Conservation (phyloP, 139 green algal genomes). For the Tetradesmus lagerheimii region DNA sequence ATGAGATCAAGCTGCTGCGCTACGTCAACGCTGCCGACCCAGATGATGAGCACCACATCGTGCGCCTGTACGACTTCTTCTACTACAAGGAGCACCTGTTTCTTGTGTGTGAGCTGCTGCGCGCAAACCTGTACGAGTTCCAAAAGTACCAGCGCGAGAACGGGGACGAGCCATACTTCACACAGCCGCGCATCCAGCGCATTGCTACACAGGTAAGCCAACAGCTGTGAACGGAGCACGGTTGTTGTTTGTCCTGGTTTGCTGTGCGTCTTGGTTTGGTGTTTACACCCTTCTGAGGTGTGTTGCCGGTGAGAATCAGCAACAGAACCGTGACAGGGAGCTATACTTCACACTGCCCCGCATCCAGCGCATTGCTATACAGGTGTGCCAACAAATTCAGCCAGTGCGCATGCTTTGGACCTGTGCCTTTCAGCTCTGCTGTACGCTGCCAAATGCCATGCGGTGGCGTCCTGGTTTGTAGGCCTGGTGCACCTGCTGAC, state of each 20-base stretch:
- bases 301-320: too few species aligned
- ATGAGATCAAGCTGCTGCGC: constrained; percentile 97
- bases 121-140: constrained; percentile 98
- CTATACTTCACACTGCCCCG: constrained; percentile 93
- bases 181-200: constrained; percentile 83
- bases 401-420: too few species aligned
- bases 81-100: constrained; percentile 99
- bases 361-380: constrained; percentile 89
- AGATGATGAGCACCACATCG: constrained; percentile 86
- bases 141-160: constrained; percentile 94
- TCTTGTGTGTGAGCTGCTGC: constrained; percentile 97
- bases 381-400: constrained; percentile 73
- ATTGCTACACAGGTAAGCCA: constrained; percentile 84
- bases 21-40: constrained; percentile 93
- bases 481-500: too few species aligned
- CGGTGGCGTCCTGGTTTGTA: too few species aligned
- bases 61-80: constrained; percentile 97
- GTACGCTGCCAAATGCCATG: not conserved
- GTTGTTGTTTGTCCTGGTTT: too few species aligned
- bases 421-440: not conserved
- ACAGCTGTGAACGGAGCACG: too few species aligned
- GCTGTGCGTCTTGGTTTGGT: too few species aligned
- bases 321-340: too few species aligned
- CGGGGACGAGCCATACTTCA: constrained; percentile 95
- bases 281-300: too few species aligned